Evolutionary conservation across 2,329 filamentous ascomycete genomes (phyloP), one percentile per base, ranked within the genome.

Genomic region (Arthrobotrys sinensis): DNA sequence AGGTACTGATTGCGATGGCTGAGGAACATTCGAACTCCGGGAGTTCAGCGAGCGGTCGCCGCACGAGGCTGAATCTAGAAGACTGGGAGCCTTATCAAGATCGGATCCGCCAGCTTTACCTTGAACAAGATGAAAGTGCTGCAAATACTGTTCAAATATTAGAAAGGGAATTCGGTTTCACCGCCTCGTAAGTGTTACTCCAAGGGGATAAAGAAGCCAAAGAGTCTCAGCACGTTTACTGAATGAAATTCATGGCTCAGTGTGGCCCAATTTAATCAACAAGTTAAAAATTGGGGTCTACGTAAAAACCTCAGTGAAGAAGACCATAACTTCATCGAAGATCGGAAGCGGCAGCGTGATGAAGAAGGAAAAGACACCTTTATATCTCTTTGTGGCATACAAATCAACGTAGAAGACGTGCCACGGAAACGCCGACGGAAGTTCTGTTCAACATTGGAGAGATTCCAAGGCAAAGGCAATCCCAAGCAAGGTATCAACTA

Each of bases 221-320:
- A 16, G 40, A 45, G n/a, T 45, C n/a, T 3, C 12, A 1, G 19
- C 4, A 53, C 3, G 48, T 14, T 53, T 53, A 45, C n/a, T 45
- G 5, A n/a, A 2, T 12, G 6, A 14, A 45, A 16, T 12, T 11
- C 6, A 45, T 45, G 12, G n/a, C 40, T 45, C 40, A 66, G 62
- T 16, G 28, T 50, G n/a, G 43, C 64, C 10, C 64, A 68, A n/a
- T 68, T 45, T 16, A 53, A 16, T 21, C 46, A 55, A 10, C 64
- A 68, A 34, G 38, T 68, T 8, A 68, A 28, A 16, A n/a, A 21
- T 19, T 68, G 64, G 64, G 36, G 36, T 3, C 12, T 68, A 24
- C 28, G 48, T 16, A 68, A 68, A 19, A 68, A 68, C 36, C n/a
- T 68, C n/a, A 66, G n/a, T 11, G 12, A 53, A 53, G 11, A 21